A percentile compares a stretch with the other conserved stretches of the same genome.
Conservation (phyloP, 768 basidiomycete genomes). For the Rhizopogon salebrosus region DNA sequence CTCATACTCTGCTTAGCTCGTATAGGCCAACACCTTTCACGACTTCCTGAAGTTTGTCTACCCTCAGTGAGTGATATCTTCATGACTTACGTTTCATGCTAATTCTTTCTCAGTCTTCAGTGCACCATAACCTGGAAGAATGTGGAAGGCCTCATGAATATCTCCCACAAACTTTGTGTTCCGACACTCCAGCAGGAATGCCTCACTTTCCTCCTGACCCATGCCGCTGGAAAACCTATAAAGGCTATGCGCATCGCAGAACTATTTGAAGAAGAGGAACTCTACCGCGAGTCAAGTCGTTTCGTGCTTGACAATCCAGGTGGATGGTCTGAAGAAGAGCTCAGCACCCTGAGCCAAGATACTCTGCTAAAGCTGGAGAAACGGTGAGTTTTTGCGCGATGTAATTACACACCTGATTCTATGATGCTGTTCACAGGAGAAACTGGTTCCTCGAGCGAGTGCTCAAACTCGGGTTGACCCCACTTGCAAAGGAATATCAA, state of each 20-base stretch:
- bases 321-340: slow-evolving; percentile 75
- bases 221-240: slow-evolving; percentile 89
- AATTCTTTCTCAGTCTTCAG: slow-evolving; percentile 50
- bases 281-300: slow-evolving; percentile 85
- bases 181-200: slow-evolving; percentile 79
- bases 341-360: slow-evolving; percentile 74
- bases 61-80: slow-evolving; percentile 63
- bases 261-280: slow-evolving; percentile 82
- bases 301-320: slow-evolving; percentile 92
- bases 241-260: slow-evolving; percentile 92
- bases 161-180: slow-evolving; percentile 84
- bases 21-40: slow-evolving; percentile 77
- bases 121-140: slow-evolving; percentile 96
- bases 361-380: slow-evolving; percentile 89
- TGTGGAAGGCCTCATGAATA: slow-evolving; percentile 86
- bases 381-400: slow-evolving; percentile 36
- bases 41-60: slow-evolving; percentile 93
- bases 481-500: slow-evolving; percentile 91
- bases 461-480: slow-evolving; percentile 81
- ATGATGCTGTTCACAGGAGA: slow-evolving; percentile 40
- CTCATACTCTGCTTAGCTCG: not conserved
- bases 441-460: slow-evolving; percentile 96
- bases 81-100: not conserved
- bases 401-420: not conserved
- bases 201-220: slow-evolving; percentile 82